These are phyloP conservation scores for Taxillus chinensis DNA, from an alignment of 164 flowering plant genomes.

Conservation along the genomic window DNA sequence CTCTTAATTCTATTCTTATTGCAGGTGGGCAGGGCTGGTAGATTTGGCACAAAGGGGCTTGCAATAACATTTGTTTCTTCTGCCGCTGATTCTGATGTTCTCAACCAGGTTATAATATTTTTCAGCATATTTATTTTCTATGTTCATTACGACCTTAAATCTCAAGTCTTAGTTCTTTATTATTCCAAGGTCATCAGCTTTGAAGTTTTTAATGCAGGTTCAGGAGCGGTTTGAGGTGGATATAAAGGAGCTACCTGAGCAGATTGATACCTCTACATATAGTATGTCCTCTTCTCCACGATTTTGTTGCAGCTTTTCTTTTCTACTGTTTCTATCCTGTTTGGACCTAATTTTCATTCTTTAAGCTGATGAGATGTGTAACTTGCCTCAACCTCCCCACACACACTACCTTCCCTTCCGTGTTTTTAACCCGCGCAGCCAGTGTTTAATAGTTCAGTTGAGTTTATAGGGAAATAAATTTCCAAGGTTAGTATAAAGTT, in stretches of 20 bases:
- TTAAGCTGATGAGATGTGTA: too few relatives aligned
- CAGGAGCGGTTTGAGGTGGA: constrained; percentile 97
- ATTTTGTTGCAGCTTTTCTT: not conserved
- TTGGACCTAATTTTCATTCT: too few relatives aligned
- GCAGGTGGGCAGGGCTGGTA: constrained; percentile 97
- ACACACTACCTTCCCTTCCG: too few relatives aligned
- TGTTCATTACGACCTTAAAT: not conserved
- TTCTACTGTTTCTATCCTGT: not conserved
- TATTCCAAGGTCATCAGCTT: not conserved
- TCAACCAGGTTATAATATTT: constrained; percentile 56
- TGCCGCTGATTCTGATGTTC: constrained; percentile 86
- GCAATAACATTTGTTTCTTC: constrained; percentile 94
- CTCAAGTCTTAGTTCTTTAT: not conserved
- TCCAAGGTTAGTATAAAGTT: too few relatives aligned
- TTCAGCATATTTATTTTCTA: not conserved
- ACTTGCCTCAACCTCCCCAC: too few relatives aligned
- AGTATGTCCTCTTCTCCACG: constrained; percentile 38
- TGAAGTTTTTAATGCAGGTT: constrained; percentile 34
- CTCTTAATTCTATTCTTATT: not conserved
- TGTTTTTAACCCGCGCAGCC: too few relatives aligned
- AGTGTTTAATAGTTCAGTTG: too few relatives aligned
- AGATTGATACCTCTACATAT: constrained; percentile 93
- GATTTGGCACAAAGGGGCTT: constrained; percentile 96
- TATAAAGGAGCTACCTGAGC: constrained; percentile 97
- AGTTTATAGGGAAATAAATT: too few relatives aligned